Percentiles rank a stretch among this genome's conserved stretches.
phyloP scores from a whole-genome alignment of 495 filamentous ascomycete genomes.

The Hypoxylon subgilvum region DNA sequence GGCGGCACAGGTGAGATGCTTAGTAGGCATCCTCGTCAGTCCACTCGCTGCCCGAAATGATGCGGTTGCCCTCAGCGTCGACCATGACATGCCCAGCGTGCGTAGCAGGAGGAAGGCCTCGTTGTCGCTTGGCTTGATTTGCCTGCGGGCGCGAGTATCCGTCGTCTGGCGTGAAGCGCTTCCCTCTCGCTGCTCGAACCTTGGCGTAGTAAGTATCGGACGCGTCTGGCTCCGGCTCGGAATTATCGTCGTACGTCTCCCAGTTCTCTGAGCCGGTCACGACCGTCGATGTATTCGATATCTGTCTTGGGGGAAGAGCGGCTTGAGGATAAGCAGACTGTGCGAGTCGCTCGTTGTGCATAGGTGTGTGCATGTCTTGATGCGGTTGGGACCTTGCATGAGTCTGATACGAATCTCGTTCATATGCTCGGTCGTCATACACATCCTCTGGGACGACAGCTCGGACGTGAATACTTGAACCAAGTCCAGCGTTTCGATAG shows the following conservation, averaged over 20 bases:
- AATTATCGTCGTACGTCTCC: constrained; percentile 87
- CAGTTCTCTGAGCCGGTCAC: constrained; percentile 89
- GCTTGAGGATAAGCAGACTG: constrained; percentile 45
- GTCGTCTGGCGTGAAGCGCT: constrained; percentile 60
- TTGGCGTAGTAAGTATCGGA: constrained; percentile 80
- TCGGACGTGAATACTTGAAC: constrained; percentile 71
- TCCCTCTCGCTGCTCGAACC: constrained; percentile 63
- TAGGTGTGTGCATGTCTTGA: constrained; percentile 46
- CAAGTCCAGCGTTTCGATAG: constrained; percentile 69
- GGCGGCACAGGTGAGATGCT: constrained; percentile 19
- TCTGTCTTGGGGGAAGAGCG: constrained; percentile 60
- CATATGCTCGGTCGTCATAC: constrained; percentile 68
- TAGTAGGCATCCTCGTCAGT: constrained; percentile 62
- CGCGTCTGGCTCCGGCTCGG: constrained; percentile 74
- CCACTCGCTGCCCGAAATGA: constrained; percentile 61
- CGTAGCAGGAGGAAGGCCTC: constrained; percentile 46
- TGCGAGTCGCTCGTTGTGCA: constrained; percentile 46
- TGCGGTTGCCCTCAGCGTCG: constrained; percentile 57
- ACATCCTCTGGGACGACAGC: constrained; percentile 83
- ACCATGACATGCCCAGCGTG: constrained; percentile 44
- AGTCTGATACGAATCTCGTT: constrained; percentile 31
- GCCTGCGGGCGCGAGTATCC: constrained; percentile 56
- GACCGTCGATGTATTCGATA: constrained; percentile 71
- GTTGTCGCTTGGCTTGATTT: constrained; percentile 43
- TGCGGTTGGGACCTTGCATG: constrained; percentile 30